A percentile compares a stretch with the other conserved stretches of the same genome.
Evolutionary conservation across 208 protist species (phyloP).

Genomic region (Herpetomonas samuelpessoai): DNA sequence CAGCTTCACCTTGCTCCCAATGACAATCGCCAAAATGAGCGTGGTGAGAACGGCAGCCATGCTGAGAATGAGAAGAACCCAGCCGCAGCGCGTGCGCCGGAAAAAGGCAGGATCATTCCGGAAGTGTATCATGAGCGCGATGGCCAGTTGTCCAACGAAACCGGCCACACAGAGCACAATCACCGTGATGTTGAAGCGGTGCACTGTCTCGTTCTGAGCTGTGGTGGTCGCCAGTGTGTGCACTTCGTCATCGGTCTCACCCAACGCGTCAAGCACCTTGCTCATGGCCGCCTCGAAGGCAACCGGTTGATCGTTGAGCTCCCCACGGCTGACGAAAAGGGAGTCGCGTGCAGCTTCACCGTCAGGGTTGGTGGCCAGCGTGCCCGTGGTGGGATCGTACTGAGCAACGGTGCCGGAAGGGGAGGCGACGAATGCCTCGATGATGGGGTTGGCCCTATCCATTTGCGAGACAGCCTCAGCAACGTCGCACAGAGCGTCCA

Average conservation of each 20-base stretch:
- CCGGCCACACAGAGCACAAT: background rate
- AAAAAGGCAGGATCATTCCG: background rate
- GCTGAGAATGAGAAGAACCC: background rate
- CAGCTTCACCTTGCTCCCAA: background rate
- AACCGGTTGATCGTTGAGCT: background rate
- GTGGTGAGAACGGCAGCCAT: background rate
- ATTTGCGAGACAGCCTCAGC: background rate
- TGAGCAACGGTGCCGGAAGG: background rate
- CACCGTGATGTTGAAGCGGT: background rate
- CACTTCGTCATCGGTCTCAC: background rate
- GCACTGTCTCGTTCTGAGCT: background rate
- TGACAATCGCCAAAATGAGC: background rate
- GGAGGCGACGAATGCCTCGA: background rate
- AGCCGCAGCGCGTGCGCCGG: background rate
- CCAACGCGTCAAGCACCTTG: background rate
- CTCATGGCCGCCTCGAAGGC: background rate
- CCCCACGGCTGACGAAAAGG: background rate
- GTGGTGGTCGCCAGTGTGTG: background rate
- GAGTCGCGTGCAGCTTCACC: background rate
- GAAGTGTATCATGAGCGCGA: conserved; percentile 2
- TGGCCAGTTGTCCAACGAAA: background rate
- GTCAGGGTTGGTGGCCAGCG: background rate
- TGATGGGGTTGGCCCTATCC: background rate
- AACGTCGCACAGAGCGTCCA: background rate
- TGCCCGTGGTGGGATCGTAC: conserved; percentile 2